Conservation (phyloP, 2,329 filamentous ascomycete genomes). For the Talaromyces amestolkiae region DNA sequence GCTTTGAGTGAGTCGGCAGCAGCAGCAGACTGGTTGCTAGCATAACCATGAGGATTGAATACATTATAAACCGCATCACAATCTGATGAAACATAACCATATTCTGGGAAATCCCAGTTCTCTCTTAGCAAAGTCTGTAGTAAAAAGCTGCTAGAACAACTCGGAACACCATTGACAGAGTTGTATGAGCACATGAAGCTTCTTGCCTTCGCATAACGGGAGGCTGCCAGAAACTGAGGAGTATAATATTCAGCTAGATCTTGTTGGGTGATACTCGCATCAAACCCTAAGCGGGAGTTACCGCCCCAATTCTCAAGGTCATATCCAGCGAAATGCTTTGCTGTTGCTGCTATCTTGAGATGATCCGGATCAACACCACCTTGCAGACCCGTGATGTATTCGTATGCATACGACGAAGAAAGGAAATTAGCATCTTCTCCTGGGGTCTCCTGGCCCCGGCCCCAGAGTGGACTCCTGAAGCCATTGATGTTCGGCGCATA, state of each 20-base stretch:
- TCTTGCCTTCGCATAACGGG: constrained; percentile 55
- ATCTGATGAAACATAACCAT: constrained; percentile 62
- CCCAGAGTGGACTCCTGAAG: constrained; percentile 63
- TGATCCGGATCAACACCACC: constrained; percentile 41
- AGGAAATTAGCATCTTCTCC: constrained; percentile 57
- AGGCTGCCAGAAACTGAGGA: constrained; percentile 64
- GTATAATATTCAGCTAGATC: constrained; percentile 68
- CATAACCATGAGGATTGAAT: constrained; percentile 54
- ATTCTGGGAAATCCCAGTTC: constrained; percentile 61
- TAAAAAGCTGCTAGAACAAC: constrained; percentile 63
- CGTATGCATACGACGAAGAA: constrained; percentile 49
- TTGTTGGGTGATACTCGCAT: constrained; percentile 57
- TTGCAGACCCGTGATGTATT: constrained; percentile 56
- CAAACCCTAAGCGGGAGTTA: constrained; percentile 50
- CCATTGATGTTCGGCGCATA: constrained; percentile 65
- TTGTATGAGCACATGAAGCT: constrained; percentile 66
- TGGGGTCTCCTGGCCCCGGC: constrained; percentile 60
- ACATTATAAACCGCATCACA: constrained; percentile 64
- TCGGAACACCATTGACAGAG: constrained; percentile 63
- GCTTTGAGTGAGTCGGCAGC: constrained; percentile 51
- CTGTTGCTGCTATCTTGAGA: constrained; percentile 51
- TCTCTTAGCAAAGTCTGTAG: constrained; percentile 62
- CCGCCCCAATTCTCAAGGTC: constrained; percentile 53
- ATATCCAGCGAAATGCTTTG: constrained; percentile 60
- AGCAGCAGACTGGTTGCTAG: constrained; percentile 44